phyloP scores from a whole-genome alignment of 371 early-diverging fungal genomes.

The Rhizopus delemar region DNA sequence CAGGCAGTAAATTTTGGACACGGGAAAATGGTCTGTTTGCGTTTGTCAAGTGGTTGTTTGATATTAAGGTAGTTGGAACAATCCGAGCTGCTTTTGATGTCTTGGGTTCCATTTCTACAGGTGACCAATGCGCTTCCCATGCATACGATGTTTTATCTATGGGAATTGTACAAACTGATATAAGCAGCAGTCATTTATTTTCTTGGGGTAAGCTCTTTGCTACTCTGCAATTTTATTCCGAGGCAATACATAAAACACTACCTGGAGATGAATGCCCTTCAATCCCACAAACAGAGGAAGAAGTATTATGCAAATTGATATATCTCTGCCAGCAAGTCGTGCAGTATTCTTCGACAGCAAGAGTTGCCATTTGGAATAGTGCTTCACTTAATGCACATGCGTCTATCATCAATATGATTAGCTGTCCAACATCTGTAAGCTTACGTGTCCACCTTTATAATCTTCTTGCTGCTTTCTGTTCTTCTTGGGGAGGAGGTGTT shows the following conservation, averaged over 20 bases:
- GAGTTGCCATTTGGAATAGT: constrained; percentile 24
- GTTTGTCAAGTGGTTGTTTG: constrained; percentile 73
- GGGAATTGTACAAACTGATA: constrained; percentile 17
- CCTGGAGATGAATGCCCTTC: constrained; percentile 15
- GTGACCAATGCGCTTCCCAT: constrained; percentile 27
- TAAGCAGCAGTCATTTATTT: constrained; percentile 20
- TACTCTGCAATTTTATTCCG: constrained; percentile 29
- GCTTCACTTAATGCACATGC: constrained; percentile 11
- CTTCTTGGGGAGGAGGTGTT: constrained; percentile 35
- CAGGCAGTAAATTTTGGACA: constrained; percentile 76
- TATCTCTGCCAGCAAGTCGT: constrained; percentile 36
- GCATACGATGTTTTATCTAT: constrained; percentile 22
- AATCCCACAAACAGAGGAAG: constrained; percentile 25
- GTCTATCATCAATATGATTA: constrained; percentile 26
- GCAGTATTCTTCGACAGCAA: constrained; percentile 25
- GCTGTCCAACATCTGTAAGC: constrained; percentile 26
- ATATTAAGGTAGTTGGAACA: constrained; percentile 23
- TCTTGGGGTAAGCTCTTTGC: constrained; percentile 44
- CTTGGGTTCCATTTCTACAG: constrained; percentile 33
- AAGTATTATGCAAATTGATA: constrained; percentile 21
- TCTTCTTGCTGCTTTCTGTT: constrained; percentile 34
- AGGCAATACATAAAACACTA: not conserved
- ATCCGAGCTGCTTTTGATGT: constrained; percentile 34
- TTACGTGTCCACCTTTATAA: constrained; percentile 28
- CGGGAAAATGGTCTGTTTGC: constrained; percentile 56